phyloP scores from a whole-genome alignment of 805 yeast species.

The Metschnikowia hibisci region DNA sequence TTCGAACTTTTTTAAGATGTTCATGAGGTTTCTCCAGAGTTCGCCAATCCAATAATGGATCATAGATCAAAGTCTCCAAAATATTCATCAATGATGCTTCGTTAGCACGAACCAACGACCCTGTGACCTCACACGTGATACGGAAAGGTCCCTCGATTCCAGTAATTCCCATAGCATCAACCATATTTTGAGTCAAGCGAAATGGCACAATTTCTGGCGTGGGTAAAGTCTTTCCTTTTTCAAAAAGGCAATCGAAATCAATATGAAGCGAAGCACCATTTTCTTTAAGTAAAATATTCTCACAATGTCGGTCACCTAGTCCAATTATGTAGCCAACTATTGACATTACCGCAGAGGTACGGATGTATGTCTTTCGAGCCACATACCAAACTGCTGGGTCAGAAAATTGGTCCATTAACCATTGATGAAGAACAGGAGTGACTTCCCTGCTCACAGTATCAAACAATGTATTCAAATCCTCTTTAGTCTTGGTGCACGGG shows the following conservation, averaged over 20 bases:
- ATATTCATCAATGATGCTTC: constrained; percentile 86
- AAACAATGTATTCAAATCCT: constrained; percentile 23
- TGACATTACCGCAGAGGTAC: constrained; percentile 93
- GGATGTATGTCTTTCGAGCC: constrained; percentile 67
- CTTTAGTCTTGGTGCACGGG: constrained; percentile 2
- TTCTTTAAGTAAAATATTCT: constrained; percentile 71
- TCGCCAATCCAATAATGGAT: constrained; percentile 83
- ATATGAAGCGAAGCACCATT: constrained; percentile 86
- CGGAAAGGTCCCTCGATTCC: constrained; percentile 91
- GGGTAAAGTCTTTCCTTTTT: constrained; percentile 66
- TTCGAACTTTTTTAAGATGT: constrained; percentile 67
- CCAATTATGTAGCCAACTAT: constrained; percentile 94
- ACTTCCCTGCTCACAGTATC: constrained; percentile 29
- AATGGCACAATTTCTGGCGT: constrained; percentile 96
- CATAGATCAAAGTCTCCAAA: constrained; percentile 87
- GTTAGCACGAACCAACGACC: constrained; percentile 64
- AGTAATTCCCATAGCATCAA: constrained; percentile 83
- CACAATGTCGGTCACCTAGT: constrained; percentile 95
- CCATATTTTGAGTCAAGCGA: constrained; percentile 81
- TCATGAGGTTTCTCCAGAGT: constrained; percentile 51
- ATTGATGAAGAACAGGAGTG: constrained; percentile 74
- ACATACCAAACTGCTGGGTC: constrained; percentile 87
- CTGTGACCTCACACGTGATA: constrained; percentile 79
- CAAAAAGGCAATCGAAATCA: constrained; percentile 95
- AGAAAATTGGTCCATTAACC: constrained; percentile 87